phyloP scores from a whole-genome alignment of 257 asterid species.

The Nicotiana undulata region DNA sequence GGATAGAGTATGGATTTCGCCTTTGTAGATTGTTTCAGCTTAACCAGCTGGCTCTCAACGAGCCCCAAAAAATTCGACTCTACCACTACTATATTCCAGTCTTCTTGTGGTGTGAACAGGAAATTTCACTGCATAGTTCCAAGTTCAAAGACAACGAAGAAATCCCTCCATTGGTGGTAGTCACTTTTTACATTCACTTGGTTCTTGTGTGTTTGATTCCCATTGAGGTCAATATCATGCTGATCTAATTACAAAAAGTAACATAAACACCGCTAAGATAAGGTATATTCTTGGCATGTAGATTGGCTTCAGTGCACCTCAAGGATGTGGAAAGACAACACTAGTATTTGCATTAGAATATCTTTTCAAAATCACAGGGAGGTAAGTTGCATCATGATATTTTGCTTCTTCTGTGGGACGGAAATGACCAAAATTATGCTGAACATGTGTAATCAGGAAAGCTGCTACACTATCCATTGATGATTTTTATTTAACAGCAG shows the following conservation, averaged over 20 bases:
- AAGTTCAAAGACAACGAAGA: conserved; percentile 60
- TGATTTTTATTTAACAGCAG: conserved; percentile 94
- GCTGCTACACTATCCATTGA: conserved; percentile 85
- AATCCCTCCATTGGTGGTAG: conserved; percentile 89
- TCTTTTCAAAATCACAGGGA: conserved; percentile 73
- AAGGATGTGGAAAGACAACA: conserved; percentile 98
- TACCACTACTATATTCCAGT: conserved; percentile 95
- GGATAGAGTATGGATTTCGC: conserved; percentile 69
- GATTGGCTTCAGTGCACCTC: conserved; percentile 99
- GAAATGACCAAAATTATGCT: neutral
- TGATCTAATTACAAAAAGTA: neutral
- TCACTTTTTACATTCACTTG: neutral
- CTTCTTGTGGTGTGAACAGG: conserved; percentile 86
- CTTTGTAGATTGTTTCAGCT: conserved; percentile 81
- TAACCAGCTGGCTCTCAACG: conserved; percentile 59
- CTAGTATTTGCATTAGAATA: conserved; percentile 88
- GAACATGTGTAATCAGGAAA: conserved; percentile 42
- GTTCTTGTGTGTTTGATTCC: neutral
- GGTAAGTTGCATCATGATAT: conserved; percentile 46
- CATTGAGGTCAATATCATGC: neutral
- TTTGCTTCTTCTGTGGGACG: neutral
- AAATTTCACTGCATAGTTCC: conserved; percentile 58
- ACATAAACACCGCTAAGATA: neutral
- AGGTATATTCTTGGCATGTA: conserved; percentile 24
- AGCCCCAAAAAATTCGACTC: conserved; percentile 73